phyloP scores from a whole-genome alignment of 2,329 filamentous ascomycete species.

The Fonsecaea nubica region DNA sequence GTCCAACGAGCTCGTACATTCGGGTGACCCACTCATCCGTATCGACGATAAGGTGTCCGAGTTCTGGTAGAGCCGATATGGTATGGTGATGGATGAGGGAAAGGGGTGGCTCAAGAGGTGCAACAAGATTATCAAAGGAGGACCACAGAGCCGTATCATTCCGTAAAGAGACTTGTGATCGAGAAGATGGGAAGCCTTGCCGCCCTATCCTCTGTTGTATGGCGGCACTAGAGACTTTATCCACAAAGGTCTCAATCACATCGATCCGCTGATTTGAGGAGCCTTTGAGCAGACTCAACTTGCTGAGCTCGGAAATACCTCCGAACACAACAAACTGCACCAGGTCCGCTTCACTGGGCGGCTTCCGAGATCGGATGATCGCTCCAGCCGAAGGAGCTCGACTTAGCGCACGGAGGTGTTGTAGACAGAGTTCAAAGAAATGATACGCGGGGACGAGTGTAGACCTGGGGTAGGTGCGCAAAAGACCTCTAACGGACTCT shows the following conservation, averaged over 20 bases:
- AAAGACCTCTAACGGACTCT: conserved; percentile 20
- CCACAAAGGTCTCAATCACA: conserved; percentile 30
- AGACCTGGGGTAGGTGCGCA: conserved; percentile 29
- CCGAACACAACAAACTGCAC: conserved; percentile 35
- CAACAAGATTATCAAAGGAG: conserved; percentile 14
- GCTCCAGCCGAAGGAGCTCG: conserved; percentile 34
- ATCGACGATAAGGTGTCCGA: conserved; percentile 25
- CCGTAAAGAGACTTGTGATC: not conserved
- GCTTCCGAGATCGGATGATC: conserved; percentile 32
- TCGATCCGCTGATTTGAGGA: conserved; percentile 35
- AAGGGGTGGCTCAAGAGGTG: conserved; percentile 20
- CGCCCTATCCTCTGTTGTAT: conserved; percentile 14
- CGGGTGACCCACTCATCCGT: conserved; percentile 29
- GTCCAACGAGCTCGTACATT: conserved; percentile 26
- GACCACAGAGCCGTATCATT: not conserved
- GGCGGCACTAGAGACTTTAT: conserved; percentile 24
- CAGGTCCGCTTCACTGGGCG: conserved; percentile 35
- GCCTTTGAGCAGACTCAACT: conserved; percentile 35
- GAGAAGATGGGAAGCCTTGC: not conserved
- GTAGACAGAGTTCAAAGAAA: conserved; percentile 34
- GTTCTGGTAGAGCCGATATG: conserved; percentile 21
- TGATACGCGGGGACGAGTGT: conserved; percentile 35
- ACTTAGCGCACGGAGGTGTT: conserved; percentile 33
- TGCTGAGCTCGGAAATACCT: conserved; percentile 34
- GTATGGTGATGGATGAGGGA: conserved; percentile 21